Percentiles rank a stretch among this genome's conserved stretches.
These are phyloP conservation scores for Colletotrichum truncatum DNA, from an alignment of 2,329 filamentous ascomycete genomes.

Conservation along the genomic window DNA sequence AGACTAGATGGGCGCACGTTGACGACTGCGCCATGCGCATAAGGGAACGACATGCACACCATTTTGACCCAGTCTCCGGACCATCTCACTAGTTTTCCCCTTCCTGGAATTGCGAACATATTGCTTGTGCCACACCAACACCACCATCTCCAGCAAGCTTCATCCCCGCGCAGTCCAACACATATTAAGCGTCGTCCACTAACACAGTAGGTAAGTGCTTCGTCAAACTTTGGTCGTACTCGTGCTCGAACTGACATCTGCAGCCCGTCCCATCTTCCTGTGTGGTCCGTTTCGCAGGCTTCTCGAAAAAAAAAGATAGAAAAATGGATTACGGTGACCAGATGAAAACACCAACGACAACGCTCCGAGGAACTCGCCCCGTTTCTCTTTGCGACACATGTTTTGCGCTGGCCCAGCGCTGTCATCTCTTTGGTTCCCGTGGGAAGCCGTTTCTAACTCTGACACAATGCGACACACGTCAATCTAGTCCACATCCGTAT, in stretches of 20 bases:
- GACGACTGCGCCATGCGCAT: slow-evolving; percentile 16
- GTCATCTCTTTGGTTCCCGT: slow-evolving; percentile 2
- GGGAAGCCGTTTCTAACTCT: not conserved
- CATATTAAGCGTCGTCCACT: too few species aligned
- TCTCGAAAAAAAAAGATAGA: not conserved
- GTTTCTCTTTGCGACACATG: slow-evolving; percentile 9
- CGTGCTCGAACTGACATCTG: not conserved
- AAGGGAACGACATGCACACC: slow-evolving; percentile 24
- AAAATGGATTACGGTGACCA: not conserved
- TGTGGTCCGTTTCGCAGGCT: slow-evolving; percentile 15
- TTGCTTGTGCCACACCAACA: slow-evolving; percentile 11
- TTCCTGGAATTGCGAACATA: slow-evolving; percentile 11
- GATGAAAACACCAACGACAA: slow-evolving; percentile 15
- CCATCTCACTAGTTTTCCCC: slow-evolving; percentile 14
- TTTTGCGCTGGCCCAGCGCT: slow-evolving; percentile 17
- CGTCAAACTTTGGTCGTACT: not conserved
- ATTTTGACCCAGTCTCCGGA: slow-evolving; percentile 6
- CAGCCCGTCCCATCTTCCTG: not conserved
- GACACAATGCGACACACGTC: slow-evolving; percentile 12
- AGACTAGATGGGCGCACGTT: not conserved
- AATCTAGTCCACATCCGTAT: not conserved
- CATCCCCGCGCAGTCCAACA: slow-evolving; percentile 10
- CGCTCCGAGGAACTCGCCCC: not conserved
- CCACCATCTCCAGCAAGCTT: slow-evolving; percentile 16
- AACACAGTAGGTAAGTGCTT: too few species aligned